These are phyloP conservation scores for Lactifluus subvellereus DNA, from an alignment of 768 basidiomycete species.

Conservation along the genomic window DNA sequence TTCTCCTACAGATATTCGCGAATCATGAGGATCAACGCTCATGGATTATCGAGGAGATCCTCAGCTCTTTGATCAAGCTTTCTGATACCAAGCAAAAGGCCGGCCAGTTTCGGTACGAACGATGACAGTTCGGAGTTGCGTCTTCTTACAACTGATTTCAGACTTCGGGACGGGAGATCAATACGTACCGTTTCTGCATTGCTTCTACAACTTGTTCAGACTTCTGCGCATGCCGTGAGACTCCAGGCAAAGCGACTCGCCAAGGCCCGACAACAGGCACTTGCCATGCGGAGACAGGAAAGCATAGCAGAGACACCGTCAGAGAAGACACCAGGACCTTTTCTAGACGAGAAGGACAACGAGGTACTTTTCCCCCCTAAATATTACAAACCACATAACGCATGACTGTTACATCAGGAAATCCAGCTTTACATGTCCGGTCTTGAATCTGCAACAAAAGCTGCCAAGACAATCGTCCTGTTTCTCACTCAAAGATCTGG, in stretches of 20 bases:
- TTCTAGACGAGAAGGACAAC: slow-evolving; percentile 62
- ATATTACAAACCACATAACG: background rate
- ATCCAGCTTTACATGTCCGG: slow-evolving; percentile 64
- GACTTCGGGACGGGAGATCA: slow-evolving; percentile 82
- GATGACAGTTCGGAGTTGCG: slow-evolving; percentile 1
- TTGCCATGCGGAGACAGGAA: slow-evolving; percentile 59
- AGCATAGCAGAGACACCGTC: slow-evolving; percentile 40
- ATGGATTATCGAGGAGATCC: slow-evolving; percentile 98
- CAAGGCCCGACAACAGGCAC: slow-evolving; percentile 54
- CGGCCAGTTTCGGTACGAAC: slow-evolving; percentile 75
- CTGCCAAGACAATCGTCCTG: slow-evolving; percentile 67
- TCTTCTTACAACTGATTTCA: slow-evolving; percentile 30
- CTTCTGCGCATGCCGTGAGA: slow-evolving; percentile 83
- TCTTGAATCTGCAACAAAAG: slow-evolving; percentile 76
- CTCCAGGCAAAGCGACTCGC: slow-evolving; percentile 58
- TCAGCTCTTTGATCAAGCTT: slow-evolving; percentile 83
- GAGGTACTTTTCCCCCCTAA: slow-evolving; percentile 40
- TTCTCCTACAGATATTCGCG: slow-evolving; percentile 67
- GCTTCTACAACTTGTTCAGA: slow-evolving; percentile 93
- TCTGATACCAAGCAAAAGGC: slow-evolving; percentile 87
- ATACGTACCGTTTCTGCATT: slow-evolving; percentile 93
- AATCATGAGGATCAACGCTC: slow-evolving; percentile 85
- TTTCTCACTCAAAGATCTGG: slow-evolving; percentile 54
- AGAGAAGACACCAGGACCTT: slow-evolving; percentile 39
- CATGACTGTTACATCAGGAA: slow-evolving; percentile 38